Base-by-base conservation (phyloP, 305 asterid species). In the Solanum aculeatissimum region DNA sequence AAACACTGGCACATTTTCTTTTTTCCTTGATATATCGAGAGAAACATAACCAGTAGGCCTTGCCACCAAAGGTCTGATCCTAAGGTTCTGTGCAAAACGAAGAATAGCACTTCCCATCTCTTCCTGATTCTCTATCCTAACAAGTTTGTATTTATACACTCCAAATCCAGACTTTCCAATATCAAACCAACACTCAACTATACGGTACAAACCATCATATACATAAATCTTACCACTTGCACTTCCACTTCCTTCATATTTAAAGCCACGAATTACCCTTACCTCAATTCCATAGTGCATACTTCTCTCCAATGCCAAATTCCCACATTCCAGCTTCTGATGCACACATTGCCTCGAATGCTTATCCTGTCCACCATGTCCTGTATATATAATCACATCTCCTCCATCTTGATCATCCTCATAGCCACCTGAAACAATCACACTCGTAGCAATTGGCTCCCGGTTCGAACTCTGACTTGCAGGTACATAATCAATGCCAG, bases 281-380 rank as follows among this genome's bases (percentile, higher is more conserved):
- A 97, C 95, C 94, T 97, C 99, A 32, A 97, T 88, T 9, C 94
- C 97, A 40, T 97, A 95, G 66, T 83, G 70, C 99, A 93, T 93
- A 84, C 99, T 97, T 91, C 98, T 91, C 85, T 97, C 99, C 90
- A 97, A 16, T 1, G 96, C 98, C 85, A 95, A 88, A 87, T 97
- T 97, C 58, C 99, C 99, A 29, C 91, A 83, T 82, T 95, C 99
- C 77, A 97, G 89, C 79, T 88, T 93, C 94, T 97, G 99, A 85
- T 92, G 91, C 91, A 87, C 81, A 63, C 90, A 92, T 88, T 97
- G 99, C 84, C 87, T 83, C 40, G 83, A 83, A 25, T 89, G 6
- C 87, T 92, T 92, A 83, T 94, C 98, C 89, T 95, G 99, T 42
- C 99, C 99, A 40, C 99, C 99, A 9, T 97, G 99, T 43, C 99